Base-by-base conservation (phyloP, 345 rosid species). In the Camelina laxa region DNA sequence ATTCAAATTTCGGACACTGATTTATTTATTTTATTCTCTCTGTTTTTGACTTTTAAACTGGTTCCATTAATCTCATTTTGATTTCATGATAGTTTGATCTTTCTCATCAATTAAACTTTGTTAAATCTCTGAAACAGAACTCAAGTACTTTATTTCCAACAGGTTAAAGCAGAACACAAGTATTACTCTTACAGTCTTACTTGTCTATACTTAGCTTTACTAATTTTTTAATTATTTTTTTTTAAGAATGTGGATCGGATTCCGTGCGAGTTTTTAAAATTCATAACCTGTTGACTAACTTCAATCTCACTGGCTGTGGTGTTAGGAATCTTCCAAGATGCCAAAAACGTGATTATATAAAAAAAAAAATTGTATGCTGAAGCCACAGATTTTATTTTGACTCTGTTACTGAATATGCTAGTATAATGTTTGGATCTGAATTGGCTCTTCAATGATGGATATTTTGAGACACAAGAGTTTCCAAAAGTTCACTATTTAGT, bases 1-100 rank as follows among this genome's bases (percentile, higher is more conserved):
- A 66, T 72, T 78, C 73, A 78, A 78, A 78, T 31, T 67, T 72
- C 60, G 67, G 55, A 70, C 54, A 19, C 55, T 47, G 44, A 24
- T 27, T 60, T 31, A 54, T 17, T 9, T 38, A 9, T 9, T 36
- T 36, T 9, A 36, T 38, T 47, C 11, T 42, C 57, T 51, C 39
- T 75, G 42, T 21, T 33, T 50, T 31, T 27, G 2, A 8, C 42
- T 11, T 12, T 9, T 1, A 24, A 65, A 16, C 41, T 17, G 60
- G 22, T 13, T 36, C n/a, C 21, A n/a, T 7, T 11, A 20, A 38
- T 41, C 19, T 41, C 41, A 42, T 2, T 55, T 67, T 13, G 14
- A 22, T 22, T 39, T 68, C 12, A 17, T 13, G 6, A 24, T 66
- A 8, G 5, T 35, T 48, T 55, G 12, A 27, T 27, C 30, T 27